Conservation (phyloP, 371 early-diverging fungal genomes). For the Mucor racemosus region DNA sequence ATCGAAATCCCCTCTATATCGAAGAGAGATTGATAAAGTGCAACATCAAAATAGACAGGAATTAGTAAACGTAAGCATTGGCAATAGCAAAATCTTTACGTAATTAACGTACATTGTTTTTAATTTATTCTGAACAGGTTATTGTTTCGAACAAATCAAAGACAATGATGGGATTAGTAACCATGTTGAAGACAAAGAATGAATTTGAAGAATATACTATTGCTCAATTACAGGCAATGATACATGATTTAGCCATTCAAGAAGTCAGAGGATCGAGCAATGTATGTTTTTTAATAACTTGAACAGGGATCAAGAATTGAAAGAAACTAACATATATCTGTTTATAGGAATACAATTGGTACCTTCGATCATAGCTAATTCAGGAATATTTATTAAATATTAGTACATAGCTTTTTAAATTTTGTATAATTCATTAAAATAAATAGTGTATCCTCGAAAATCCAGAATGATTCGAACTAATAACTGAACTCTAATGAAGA, state of each 20-base stretch:
- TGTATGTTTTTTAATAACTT: slow-evolving; percentile 16
- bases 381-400: too few species aligned
- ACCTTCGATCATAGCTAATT: background rate
- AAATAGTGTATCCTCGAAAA: too few species aligned
- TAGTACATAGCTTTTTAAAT: too few species aligned
- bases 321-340: too few species aligned
- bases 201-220: slow-evolving; percentile 34
- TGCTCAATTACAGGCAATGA: slow-evolving; percentile 48
- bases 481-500: too few species aligned
- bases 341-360: slow-evolving; percentile 21
- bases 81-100: background rate
- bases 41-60: background rate
- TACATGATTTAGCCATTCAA: slow-evolving; percentile 47
- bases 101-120: background rate
- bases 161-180: slow-evolving; percentile 20
- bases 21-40: slow-evolving; percentile 13
- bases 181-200: slow-evolving; percentile 11
- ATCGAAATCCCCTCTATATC: slow-evolving; percentile 1
- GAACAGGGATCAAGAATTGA: too few species aligned
- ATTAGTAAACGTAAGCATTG: background rate
- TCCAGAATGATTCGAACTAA: too few species aligned
- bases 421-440: too few species aligned
- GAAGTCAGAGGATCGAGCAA: slow-evolving; percentile 46
- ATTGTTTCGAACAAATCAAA: slow-evolving; percentile 42
- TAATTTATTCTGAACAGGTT: slow-evolving; percentile 17